phyloP scores from a whole-genome alignment of 768 basidiomycete species.

The Trametes elegans region DNA sequence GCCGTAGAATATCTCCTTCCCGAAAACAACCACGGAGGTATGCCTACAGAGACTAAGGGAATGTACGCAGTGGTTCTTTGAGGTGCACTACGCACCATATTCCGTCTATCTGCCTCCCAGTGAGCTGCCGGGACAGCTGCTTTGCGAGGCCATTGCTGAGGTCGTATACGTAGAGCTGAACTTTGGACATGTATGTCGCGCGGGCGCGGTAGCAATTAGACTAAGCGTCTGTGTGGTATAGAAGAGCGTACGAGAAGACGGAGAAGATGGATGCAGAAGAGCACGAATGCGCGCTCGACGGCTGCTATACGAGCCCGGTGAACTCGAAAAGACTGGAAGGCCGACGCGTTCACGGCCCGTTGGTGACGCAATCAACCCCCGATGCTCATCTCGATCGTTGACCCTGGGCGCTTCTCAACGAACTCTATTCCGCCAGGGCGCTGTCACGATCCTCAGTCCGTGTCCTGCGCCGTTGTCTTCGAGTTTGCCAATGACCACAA shows the following conservation, averaged over 20 bases:
- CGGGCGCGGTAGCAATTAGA: neutral
- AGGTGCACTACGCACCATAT: constrained; percentile 64
- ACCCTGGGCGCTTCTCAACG: neutral
- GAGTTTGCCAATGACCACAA: no score
- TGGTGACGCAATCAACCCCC: neutral
- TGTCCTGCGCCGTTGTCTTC: neutral
- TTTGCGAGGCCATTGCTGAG: constrained; percentile 84
- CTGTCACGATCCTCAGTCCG: neutral
- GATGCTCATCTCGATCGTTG: neutral
- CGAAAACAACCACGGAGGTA: constrained; percentile 86
- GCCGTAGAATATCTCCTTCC: constrained; percentile 90
- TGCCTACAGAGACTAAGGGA: constrained; percentile 55
- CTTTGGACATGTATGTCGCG: constrained; percentile 32
- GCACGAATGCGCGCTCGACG: neutral
- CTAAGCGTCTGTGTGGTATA: neutral
- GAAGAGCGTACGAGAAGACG: neutral
- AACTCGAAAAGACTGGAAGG: neutral
- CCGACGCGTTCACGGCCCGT: neutral
- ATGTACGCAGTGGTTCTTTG: neutral
- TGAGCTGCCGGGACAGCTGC: constrained; percentile 74
- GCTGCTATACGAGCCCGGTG: neutral
- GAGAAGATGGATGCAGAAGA: neutral
- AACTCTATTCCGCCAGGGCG: neutral
- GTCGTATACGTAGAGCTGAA: constrained; percentile 89
- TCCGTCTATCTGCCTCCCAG: constrained; percentile 89